phyloP scores from a whole-genome alignment of 1,284 basidiomycete species.

The Chalciporus sp. region DNA sequence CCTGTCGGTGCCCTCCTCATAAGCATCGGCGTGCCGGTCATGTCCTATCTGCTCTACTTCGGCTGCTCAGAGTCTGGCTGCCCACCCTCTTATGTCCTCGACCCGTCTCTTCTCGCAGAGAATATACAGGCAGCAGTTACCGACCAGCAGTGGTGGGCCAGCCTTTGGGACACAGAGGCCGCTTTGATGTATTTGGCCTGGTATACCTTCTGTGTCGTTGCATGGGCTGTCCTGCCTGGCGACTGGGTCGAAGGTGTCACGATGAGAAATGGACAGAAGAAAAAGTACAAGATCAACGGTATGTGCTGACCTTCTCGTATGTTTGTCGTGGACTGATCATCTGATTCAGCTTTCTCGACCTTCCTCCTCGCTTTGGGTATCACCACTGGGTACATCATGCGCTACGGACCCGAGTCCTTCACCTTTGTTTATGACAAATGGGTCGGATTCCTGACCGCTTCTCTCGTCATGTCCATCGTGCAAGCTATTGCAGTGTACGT shows the following conservation, averaged over 20 bases:
- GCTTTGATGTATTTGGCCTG: conserved; percentile 80
- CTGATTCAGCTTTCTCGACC: conserved; percentile 77
- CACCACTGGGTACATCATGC: conserved; percentile 65
- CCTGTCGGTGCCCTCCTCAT: conserved; percentile 80
- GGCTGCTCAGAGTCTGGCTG: conserved; percentile 85
- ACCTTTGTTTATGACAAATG: conserved; percentile 93
- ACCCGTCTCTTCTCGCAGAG: conserved; percentile 38
- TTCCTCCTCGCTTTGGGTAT: conserved; percentile 79
- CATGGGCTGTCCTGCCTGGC: conserved; percentile 88
- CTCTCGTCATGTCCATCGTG: conserved; percentile 75
- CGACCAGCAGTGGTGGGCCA: conserved; percentile 61
- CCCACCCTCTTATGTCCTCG: conserved; percentile 54
- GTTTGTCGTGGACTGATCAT: neutral
- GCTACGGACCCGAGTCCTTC: conserved; percentile 78
- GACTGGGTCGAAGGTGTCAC: conserved; percentile 81
- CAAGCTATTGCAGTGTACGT: conserved; percentile 80
- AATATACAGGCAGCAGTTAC: conserved; percentile 51
- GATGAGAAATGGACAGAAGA: conserved; percentile 78
- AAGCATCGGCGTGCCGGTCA: conserved; percentile 71
- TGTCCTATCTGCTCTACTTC: conserved; percentile 83
- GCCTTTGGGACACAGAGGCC: conserved; percentile 83
- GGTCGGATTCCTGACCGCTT: conserved; percentile 86
- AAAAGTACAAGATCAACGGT: conserved; percentile 97
- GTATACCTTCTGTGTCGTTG: conserved; percentile 85
- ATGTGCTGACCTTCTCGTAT: conserved; percentile 18